phyloP scores from a whole-genome alignment of 2,329 filamentous ascomycete species.

The Botrytis cinerea region DNA sequence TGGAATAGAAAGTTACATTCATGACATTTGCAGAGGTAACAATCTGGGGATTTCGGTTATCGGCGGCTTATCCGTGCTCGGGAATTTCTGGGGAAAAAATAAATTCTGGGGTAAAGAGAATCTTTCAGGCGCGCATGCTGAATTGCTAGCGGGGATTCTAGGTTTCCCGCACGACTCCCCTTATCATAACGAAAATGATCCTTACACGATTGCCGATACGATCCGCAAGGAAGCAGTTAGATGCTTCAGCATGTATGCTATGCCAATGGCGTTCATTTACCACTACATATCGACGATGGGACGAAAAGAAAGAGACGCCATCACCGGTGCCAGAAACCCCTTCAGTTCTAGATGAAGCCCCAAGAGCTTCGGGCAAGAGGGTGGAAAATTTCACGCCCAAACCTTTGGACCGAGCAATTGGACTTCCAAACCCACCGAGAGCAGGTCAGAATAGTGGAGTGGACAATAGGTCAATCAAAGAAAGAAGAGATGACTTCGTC shows the following conservation, averaged over 20 bases:
- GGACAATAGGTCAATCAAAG: slow-evolving; percentile 64
- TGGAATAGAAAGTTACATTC: slow-evolving; percentile 11
- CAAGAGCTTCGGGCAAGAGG: slow-evolving; percentile 59
- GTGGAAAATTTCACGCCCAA: slow-evolving; percentile 58
- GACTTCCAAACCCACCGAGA: slow-evolving; percentile 71
- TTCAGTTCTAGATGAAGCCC: slow-evolving; percentile 57
- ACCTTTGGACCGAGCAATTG: slow-evolving; percentile 73
- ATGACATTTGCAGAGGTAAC: slow-evolving; percentile 24
- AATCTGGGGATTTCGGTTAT: slow-evolving; percentile 31
- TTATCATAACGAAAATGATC: slow-evolving; percentile 33
- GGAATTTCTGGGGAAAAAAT: slow-evolving; percentile 19
- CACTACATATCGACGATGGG: slow-evolving; percentile 46
- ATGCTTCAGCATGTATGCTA: slow-evolving; percentile 47
- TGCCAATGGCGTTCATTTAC: slow-evolving; percentile 56
- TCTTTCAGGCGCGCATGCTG: background rate
- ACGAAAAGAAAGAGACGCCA: slow-evolving; percentile 35
- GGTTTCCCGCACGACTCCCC: background rate
- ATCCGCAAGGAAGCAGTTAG: slow-evolving; percentile 28
- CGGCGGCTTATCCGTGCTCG: slow-evolving; percentile 24
- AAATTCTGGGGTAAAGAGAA: slow-evolving; percentile 6
- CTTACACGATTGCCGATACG: slow-evolving; percentile 32
- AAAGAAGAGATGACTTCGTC: slow-evolving; percentile 78
- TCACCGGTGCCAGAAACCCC: slow-evolving; percentile 39
- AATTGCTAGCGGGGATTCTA: background rate
- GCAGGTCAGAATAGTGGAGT: slow-evolving; percentile 81